These are phyloP conservation scores for Suhomyces sp. DNA, from an alignment of 805 yeast species.

Conservation along the genomic window DNA sequence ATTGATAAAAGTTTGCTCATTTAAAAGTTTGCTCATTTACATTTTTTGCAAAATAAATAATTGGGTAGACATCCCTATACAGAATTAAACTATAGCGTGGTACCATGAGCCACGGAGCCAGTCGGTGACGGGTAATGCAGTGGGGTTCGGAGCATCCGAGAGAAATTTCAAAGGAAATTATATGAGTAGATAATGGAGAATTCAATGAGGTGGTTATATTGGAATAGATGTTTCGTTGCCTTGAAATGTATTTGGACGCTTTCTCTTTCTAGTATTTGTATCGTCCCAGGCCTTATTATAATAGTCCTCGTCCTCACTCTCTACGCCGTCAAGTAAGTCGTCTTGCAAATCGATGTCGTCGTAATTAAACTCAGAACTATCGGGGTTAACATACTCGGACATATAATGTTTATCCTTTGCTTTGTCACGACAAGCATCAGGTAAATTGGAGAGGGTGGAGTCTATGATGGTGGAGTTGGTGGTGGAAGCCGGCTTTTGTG, in stretches of 20 bases:
- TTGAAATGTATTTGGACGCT: neutral
- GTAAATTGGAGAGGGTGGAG: neutral
- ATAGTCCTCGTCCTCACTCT: conserved; percentile 15
- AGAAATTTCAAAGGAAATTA: too few species aligned
- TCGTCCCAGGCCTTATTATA: conserved; percentile 18
- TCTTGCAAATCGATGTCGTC: conserved; percentile 20
- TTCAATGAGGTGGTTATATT: neutral
- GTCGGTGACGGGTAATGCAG: neutral
- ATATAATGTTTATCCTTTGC: too few species aligned
- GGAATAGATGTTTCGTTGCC: neutral
- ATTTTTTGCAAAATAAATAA: too few species aligned
- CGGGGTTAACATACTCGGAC: too few species aligned
- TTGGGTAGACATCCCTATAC: neutral
- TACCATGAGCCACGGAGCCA: neutral
- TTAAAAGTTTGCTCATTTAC: too few species aligned
- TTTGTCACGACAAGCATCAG: neutral
- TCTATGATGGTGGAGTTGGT: neutral
- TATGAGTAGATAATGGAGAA: too few species aligned
- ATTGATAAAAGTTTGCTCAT: too few species aligned
- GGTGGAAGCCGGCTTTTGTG: neutral
- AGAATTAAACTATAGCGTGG: neutral
- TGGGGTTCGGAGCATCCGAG: neutral
- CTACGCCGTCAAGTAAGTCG: conserved; percentile 14
- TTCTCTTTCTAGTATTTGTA: conserved; percentile 7
- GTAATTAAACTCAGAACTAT: conserved; percentile 12